Evolutionary conservation across 208 protist species (phyloP), one percentile per base, ranked within the genome.

Genomic region (Novymonas esmeraldas): DNA sequence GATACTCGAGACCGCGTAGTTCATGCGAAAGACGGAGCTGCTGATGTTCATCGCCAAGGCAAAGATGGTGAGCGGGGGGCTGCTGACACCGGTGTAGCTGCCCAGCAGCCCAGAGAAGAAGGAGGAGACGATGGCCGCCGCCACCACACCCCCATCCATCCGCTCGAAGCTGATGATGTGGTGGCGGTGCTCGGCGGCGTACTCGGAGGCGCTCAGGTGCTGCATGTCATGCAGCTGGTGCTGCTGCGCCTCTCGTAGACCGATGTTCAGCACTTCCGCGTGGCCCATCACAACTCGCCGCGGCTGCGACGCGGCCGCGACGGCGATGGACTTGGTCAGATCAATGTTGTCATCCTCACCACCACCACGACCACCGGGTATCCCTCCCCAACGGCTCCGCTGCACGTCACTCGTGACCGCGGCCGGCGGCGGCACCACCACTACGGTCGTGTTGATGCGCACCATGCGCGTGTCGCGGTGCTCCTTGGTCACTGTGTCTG

Each of bases 1-100:
- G 20, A 76, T 61, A 34, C 54, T 76, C n/a, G 76, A 60, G 4
- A 70, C 69, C 9, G 68, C 64, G 69, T 76, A 76, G 64, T 81
- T 76, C 31, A 73, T 73, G 18, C 64, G 64, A 44, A 81, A 70
- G 26, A 73, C 56, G 33, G 69, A 45, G 38, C 52, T 61, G 50
- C 67, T 67, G 54, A 81, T 81, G 52, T 63, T 39, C 64, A 73
- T 76, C 16, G 68, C 64, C 3, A 81, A 36, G 1, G 58, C 76
- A 22, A 81, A 81, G 22, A 81, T 73, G 26, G 66, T 61, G 24
- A 76, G 50, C n/a, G 76, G 67, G 2, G 76, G 69, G 42, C 64
- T 50, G 18, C 64, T 55, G 3, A 68, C 63, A 10, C 76, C 76
- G 3, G 67, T 75, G 60, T 76, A 81, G 57, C 62, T 75, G 44